A percentile compares a stretch with the other conserved stretches of the same genome.
Evolutionary conservation across 2,329 filamentous ascomycete species (phyloP).

Genomic region (Emmonsiellopsis sp.): DNA sequence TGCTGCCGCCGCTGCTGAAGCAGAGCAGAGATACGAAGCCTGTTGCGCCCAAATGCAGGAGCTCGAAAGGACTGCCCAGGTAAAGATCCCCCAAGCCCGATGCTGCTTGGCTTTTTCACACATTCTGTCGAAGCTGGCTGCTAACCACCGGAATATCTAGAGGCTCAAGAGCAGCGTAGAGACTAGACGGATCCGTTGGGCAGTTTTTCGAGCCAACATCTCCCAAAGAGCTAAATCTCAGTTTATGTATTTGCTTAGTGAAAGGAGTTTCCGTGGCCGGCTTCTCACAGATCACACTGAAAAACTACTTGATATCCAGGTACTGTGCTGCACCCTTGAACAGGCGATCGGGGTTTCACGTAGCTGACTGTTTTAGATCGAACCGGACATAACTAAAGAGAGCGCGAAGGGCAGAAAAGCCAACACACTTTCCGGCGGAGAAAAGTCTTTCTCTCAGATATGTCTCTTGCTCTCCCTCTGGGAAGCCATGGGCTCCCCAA

Average conservation of each 20-base stretch:
- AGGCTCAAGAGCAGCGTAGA: conserved; percentile 52
- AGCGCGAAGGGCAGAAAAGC: conserved; percentile 68
- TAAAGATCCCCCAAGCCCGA: conserved; percentile 17
- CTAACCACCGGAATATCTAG: conserved; percentile 21
- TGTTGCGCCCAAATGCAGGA: conserved; percentile 31
- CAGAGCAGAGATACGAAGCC: conserved; percentile 27
- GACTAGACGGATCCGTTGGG: conserved; percentile 66
- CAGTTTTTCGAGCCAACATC: conserved; percentile 72
- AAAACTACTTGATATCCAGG: conserved; percentile 68
- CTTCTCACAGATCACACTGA: conserved; percentile 67
- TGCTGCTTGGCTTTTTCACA: background rate
- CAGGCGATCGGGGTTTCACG: background rate
- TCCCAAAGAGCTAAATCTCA: conserved; percentile 76
- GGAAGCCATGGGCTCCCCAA: conserved; percentile 95
- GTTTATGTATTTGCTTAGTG: conserved; percentile 80
- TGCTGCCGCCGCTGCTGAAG: conserved; percentile 36
- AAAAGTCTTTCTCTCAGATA: conserved; percentile 96
- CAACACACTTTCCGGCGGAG: conserved; percentile 87
- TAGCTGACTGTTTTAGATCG: conserved; percentile 35
- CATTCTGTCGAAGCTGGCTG: background rate
- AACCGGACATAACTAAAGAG: conserved; percentile 60
- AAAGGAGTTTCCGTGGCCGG: conserved; percentile 78
- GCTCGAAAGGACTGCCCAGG: conserved; percentile 29
- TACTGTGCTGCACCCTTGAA: conserved; percentile 24
- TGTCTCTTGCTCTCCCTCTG: conserved; percentile 87